These are phyloP conservation scores for Tetracladium marchalianum DNA, from an alignment of 495 filamentous ascomycete genomes.

Conservation along the genomic window DNA sequence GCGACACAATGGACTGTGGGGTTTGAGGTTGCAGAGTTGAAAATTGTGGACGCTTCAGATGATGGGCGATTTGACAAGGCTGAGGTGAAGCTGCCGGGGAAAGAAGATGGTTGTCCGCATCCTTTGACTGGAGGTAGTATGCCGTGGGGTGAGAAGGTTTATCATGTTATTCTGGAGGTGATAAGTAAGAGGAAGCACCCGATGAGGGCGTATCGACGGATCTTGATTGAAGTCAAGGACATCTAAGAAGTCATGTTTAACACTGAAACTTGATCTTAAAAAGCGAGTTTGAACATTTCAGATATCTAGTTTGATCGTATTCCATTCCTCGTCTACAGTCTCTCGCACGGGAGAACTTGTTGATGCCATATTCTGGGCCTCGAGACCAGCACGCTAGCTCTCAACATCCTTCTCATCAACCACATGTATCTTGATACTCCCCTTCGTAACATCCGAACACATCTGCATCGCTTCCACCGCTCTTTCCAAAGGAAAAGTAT, in stretches of 20 bases:
- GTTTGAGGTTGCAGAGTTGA: constrained; percentile 27
- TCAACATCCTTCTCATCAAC: constrained; percentile 38
- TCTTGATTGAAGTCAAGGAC: constrained; percentile 28
- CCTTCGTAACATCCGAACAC: constrained; percentile 34
- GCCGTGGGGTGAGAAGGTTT: constrained; percentile 22
- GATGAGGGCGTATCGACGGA: constrained; percentile 30
- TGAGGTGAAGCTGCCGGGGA: constrained; percentile 25
- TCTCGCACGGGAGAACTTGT: too few relatives aligned
- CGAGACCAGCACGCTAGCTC: background rate
- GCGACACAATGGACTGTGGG: constrained; percentile 31
- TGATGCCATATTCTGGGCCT: too few relatives aligned
- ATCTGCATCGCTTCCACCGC: constrained; percentile 45
- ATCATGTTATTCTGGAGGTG: constrained; percentile 33
- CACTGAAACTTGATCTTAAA: too few relatives aligned
- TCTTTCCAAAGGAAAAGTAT: constrained; percentile 44
- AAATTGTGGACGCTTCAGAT: constrained; percentile 21
- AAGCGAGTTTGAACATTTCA: too few relatives aligned
- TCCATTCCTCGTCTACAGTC: too few relatives aligned
- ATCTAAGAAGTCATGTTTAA: too few relatives aligned
- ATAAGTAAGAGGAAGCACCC: constrained; percentile 25
- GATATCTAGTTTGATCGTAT: too few relatives aligned
- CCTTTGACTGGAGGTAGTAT: constrained; percentile 18
- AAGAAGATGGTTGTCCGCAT: constrained; percentile 27
- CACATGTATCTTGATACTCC: constrained; percentile 51
- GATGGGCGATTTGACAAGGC: constrained; percentile 15